Evolutionary conservation across 169 alveolate genomes (phyloP).

Genomic region (Plasmodium knowlesi): DNA sequence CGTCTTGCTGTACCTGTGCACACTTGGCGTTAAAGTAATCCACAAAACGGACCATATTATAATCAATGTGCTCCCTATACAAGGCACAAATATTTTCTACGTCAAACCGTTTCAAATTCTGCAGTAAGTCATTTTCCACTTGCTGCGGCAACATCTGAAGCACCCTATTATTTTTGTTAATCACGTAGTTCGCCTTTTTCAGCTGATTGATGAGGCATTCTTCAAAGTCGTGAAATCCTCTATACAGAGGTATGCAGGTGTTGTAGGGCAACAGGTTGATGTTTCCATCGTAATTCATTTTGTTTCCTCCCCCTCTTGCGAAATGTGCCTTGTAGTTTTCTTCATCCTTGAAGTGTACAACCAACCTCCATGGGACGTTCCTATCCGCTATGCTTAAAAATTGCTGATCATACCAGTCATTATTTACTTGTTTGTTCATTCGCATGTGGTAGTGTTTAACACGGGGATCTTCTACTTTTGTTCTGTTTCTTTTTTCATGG

Average conservation of each 20-base stretch:
- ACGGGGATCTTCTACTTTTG: not conserved
- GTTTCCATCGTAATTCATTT: slow-evolving; percentile 4
- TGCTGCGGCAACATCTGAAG: slow-evolving; percentile 47
- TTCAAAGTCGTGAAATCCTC: slow-evolving; percentile 54
- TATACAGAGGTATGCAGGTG: slow-evolving; percentile 56
- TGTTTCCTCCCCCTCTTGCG: not conserved
- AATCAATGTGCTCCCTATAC: slow-evolving; percentile 58
- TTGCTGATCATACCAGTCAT: slow-evolving; percentile 56
- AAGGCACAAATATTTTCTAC: slow-evolving; percentile 38
- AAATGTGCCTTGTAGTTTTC: slow-evolving; percentile 15
- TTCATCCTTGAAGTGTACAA: slow-evolving; percentile 47
- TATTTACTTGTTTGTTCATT: slow-evolving; percentile 12
- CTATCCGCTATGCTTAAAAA: slow-evolving; percentile 41
- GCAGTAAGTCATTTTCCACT: slow-evolving; percentile 28
- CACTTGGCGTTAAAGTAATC: slow-evolving; percentile 31
- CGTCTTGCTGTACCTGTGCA: not conserved
- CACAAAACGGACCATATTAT: slow-evolving; percentile 31
- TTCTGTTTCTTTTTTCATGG: not conserved
- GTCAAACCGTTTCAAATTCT: slow-evolving; percentile 26
- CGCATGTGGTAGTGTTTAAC: not conserved
- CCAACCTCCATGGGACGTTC: slow-evolving; percentile 54
- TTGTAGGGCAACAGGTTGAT: slow-evolving; percentile 33
- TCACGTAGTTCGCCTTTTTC: slow-evolving; percentile 42
- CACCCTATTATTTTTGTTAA: slow-evolving; percentile 25
- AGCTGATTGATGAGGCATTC: slow-evolving; percentile 27